Evolutionary conservation across 371 early-diverging fungal species (phyloP).

Genomic region (Umbelopsis sp.): DNA sequence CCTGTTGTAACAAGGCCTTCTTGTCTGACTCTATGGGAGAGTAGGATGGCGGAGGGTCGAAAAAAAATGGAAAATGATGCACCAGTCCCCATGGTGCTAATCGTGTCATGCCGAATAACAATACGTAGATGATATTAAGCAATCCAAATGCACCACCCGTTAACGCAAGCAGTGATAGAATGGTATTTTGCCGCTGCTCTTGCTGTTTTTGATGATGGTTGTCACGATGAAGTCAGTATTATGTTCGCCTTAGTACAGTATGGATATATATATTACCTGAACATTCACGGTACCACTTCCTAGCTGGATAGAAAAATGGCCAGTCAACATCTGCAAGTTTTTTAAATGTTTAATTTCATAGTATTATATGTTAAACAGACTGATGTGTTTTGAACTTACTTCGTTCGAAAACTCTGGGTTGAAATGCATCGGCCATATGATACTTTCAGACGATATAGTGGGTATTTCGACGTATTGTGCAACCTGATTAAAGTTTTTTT

Average conservation of each 20-base stretch:
- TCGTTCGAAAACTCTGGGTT: constrained; percentile 26
- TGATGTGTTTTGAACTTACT: background rate
- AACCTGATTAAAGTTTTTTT: constrained; percentile 20
- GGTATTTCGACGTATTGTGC: constrained; percentile 38
- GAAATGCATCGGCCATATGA: constrained; percentile 36
- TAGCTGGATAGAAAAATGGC: constrained; percentile 38
- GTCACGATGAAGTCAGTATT: too few species aligned
- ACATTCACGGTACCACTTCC: constrained; percentile 37
- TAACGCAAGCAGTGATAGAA: constrained; percentile 39
- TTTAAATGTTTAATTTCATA: too few species aligned
- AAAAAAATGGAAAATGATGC: constrained; percentile 36
- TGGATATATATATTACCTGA: constrained; percentile 26
- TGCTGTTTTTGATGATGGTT: constrained; percentile 24
- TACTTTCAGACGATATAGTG: constrained; percentile 30
- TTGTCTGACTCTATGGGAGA: constrained; percentile 18
- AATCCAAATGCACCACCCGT: constrained; percentile 49
- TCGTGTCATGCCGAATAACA: constrained; percentile 49
- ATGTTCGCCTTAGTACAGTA: background rate
- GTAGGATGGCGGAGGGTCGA: constrained; percentile 20
- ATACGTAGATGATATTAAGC: constrained; percentile 40
- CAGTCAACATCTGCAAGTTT: constrained; percentile 3
- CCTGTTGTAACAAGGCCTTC: background rate
- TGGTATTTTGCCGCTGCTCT: constrained; percentile 44
- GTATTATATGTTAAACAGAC: background rate
- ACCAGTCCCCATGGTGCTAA: constrained; percentile 47